These are phyloP conservation scores for Ceratorhiza oryzae-sativae DNA, from an alignment of 1,284 basidiomycete species.

Conservation along the genomic window DNA sequence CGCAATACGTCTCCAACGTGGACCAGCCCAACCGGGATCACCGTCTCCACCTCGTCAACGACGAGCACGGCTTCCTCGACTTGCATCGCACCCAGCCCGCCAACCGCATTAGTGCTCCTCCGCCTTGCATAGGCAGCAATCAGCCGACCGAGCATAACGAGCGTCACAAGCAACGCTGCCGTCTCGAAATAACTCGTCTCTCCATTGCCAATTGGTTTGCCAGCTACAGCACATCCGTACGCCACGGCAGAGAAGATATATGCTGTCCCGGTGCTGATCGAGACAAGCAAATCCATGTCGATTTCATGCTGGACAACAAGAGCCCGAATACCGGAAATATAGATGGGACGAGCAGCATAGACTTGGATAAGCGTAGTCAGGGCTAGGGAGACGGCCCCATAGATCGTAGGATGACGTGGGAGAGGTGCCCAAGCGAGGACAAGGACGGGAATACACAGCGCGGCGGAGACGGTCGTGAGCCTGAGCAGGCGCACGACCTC, in stretches of 20 bases:
- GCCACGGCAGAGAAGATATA: slow-evolving; percentile 58
- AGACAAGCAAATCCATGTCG: slow-evolving; percentile 56
- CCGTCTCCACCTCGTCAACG: slow-evolving; percentile 44
- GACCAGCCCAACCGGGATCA: slow-evolving; percentile 52
- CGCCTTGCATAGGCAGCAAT: slow-evolving; percentile 55
- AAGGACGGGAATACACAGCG: slow-evolving; percentile 56
- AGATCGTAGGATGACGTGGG: slow-evolving; percentile 49
- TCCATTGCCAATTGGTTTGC: slow-evolving; percentile 50
- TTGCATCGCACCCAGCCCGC: slow-evolving; percentile 50
- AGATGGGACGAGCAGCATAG: slow-evolving; percentile 53
- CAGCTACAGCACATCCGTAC: slow-evolving; percentile 53
- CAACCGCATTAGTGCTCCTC: slow-evolving; percentile 50
- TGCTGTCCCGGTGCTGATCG: slow-evolving; percentile 55
- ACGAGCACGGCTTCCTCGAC: slow-evolving; percentile 50
- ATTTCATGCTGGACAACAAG: slow-evolving; percentile 54
- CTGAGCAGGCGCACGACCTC: slow-evolving; percentile 48
- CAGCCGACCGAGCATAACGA: slow-evolving; percentile 56
- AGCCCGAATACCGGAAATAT: slow-evolving; percentile 52
- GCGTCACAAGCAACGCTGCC: slow-evolving; percentile 55
- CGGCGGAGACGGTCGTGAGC: slow-evolving; percentile 50
- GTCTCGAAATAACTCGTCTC: slow-evolving; percentile 59
- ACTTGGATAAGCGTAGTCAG: slow-evolving; percentile 56
- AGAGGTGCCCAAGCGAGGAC: slow-evolving; percentile 58
- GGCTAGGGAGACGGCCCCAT: slow-evolving; percentile 53
- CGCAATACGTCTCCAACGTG: slow-evolving; percentile 54